Conservation (phyloP, 345 rosid species). For the Trapa bicornis region DNA sequence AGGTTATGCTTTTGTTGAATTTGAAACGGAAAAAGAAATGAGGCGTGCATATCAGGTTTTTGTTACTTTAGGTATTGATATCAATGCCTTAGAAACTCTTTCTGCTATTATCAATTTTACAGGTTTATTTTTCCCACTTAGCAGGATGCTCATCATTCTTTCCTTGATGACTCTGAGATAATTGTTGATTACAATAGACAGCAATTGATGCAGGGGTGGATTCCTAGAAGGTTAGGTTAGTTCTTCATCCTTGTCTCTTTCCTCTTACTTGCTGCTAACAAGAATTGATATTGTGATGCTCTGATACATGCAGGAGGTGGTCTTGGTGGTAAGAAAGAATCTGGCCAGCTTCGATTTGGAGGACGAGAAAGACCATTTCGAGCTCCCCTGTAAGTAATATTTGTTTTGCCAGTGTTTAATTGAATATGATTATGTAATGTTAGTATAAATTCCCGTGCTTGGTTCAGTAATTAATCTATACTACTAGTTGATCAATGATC, state of each 20-base stretch:
- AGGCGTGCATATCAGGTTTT: constrained; percentile 66
- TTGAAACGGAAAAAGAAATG: constrained; percentile 76
- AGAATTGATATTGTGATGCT: neutral
- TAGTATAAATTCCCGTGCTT: neutral
- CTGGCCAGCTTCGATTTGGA: constrained; percentile 92
- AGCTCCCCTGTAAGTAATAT: constrained; percentile 67
- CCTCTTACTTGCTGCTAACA: neutral
- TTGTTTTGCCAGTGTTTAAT: neutral
- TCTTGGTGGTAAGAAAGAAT: constrained; percentile 91
- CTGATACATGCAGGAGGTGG: constrained; percentile 55
- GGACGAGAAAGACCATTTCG: constrained; percentile 96
- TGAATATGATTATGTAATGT: neutral
- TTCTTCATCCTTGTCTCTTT: constrained; percentile 1
- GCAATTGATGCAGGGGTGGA: constrained; percentile 91
- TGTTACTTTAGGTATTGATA: neutral
- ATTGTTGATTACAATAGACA: constrained; percentile 84
- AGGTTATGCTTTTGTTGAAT: constrained; percentile 87
- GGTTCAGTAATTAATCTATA: neutral
- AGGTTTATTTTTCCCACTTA: constrained; percentile 1
- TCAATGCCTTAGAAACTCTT: neutral
- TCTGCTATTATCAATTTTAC: neutral
- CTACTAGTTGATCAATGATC: neutral
- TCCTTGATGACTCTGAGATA: constrained; percentile 60
- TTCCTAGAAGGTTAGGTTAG: constrained; percentile 97
- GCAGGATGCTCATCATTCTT: constrained; percentile 78